Percentiles rank a stretch among this genome's conserved stretches.
Conservation (phyloP, 2,329 filamentous ascomycete genomes). For the Didymella pinodella region DNA sequence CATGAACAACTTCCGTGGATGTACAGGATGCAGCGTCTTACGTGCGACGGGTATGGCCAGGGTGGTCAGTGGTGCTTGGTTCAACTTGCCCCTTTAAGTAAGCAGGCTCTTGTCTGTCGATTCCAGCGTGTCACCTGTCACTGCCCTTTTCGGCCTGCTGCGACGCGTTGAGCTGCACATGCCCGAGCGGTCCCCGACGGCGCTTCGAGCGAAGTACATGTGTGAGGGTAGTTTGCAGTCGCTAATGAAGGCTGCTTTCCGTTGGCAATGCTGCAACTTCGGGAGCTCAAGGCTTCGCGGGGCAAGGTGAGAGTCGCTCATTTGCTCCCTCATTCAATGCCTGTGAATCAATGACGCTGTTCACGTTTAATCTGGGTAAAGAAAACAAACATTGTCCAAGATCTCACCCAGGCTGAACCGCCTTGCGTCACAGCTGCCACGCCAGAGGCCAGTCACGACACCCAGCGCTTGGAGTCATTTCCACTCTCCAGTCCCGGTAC, state of each 20-base stretch:
- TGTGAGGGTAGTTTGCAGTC: constrained; percentile 12
- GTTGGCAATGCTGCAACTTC: neutral
- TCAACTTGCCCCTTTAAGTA: constrained; percentile 33
- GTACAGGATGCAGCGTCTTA: neutral
- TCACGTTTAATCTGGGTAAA: neutral
- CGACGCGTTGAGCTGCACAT: constrained; percentile 6
- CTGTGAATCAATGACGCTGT: too few species aligned
- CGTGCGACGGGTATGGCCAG: neutral
- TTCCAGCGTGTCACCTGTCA: constrained; percentile 33
- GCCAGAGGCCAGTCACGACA: neutral
- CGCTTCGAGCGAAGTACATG: constrained; percentile 17
- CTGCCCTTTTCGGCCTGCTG: constrained; percentile 12
- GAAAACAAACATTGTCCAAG: constrained; percentile 3
- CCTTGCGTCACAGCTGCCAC: constrained; percentile 6
- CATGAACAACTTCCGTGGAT: too few species aligned
- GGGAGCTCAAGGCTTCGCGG: neutral
- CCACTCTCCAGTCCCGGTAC: constrained; percentile 4
- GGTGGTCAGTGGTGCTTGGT: neutral
- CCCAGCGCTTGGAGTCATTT: constrained; percentile 11
- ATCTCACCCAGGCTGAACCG: neutral
- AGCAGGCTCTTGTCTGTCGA: constrained; percentile 25
- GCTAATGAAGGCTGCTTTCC: neutral
- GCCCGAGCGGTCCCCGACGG: constrained; percentile 5
- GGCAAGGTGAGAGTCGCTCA: neutral
- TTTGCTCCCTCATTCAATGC: neutral